Conservation (phyloP, 805 yeast genomes). For the Tetrapisispora arboricola region DNA sequence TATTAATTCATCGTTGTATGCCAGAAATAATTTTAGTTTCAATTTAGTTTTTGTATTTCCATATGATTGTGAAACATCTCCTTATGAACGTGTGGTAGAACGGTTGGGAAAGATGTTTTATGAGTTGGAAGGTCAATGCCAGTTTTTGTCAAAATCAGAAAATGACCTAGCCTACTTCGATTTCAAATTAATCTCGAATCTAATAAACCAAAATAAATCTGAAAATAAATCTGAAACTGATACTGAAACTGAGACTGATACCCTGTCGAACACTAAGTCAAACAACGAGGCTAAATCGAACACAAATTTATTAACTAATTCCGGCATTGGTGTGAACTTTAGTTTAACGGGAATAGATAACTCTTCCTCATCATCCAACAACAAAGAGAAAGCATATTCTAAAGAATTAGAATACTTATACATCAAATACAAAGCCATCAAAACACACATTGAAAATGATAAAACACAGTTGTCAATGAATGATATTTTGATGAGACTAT, state of each 20-base stretch:
- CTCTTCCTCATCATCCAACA: neutral
- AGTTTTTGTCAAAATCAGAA: conserved; percentile 50
- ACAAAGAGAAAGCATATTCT: neutral
- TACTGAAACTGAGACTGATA: neutral
- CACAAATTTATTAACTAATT: neutral
- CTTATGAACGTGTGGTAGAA: conserved; percentile 76
- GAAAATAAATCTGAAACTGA: neutral
- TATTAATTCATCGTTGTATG: conserved; percentile 61
- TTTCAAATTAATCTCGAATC: conserved; percentile 8
- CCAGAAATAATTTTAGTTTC: conserved; percentile 86
- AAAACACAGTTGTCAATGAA: conserved; percentile 42
- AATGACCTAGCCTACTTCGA: conserved; percentile 32
- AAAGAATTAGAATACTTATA: neutral
- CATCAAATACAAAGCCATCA: conserved; percentile 1
- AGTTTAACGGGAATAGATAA: neutral
- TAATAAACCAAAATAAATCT: conserved; percentile 3
- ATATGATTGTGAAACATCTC: conserved; percentile 67
- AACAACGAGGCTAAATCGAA: neutral
- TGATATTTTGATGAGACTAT: conserved; percentile 78
- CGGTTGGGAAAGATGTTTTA: conserved; percentile 82
- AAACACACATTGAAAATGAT: neutral
- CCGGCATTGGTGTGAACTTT: neutral
- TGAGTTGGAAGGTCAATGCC: conserved; percentile 83
- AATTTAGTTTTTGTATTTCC: conserved; percentile 89
- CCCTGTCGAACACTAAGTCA: neutral